Percentiles rank a stretch among this genome's conserved stretches.
These are phyloP conservation scores for Solanum chacoense DNA, from an alignment of 305 asterid genomes.

Conservation along the genomic window DNA sequence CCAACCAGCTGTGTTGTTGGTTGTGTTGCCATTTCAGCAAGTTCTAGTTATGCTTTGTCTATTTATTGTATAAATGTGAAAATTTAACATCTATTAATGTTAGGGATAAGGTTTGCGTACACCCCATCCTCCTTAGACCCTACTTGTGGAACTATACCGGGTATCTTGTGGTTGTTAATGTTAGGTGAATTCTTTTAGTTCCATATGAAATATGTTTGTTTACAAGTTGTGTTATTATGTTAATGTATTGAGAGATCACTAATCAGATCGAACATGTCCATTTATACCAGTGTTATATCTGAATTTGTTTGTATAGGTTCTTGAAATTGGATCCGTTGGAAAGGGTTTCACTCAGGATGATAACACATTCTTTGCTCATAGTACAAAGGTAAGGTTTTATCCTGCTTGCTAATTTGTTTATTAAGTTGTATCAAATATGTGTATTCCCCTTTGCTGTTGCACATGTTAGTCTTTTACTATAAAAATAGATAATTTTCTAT, in stretches of 20 bases:
- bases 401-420: background rate
- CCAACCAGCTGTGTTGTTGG: background rate
- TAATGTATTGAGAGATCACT: background rate
- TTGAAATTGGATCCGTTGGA: slow-evolving; percentile 98
- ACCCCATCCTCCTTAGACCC: background rate
- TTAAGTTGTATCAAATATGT: background rate
- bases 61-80: background rate
- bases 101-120: background rate
- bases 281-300: background rate
- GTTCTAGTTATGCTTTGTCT: background rate
- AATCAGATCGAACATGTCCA: background rate
- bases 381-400: slow-evolving; percentile 52
- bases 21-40: background rate
- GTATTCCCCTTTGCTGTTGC: background rate
- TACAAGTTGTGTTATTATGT: background rate
- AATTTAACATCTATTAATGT: background rate
- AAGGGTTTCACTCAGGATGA: slow-evolving; percentile 45
- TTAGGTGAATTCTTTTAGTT: background rate
- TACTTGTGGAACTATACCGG: background rate
- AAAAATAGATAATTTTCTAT: background rate
- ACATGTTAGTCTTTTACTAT: background rate
- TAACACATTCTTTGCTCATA: slow-evolving; percentile 63
- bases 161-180: background rate
- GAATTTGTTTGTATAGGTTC: slow-evolving; percentile 38
- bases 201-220: background rate